These are phyloP conservation scores for Otatea glauca DNA, from an alignment of 176 grass and related monocot genomes.

Conservation along the genomic window DNA sequence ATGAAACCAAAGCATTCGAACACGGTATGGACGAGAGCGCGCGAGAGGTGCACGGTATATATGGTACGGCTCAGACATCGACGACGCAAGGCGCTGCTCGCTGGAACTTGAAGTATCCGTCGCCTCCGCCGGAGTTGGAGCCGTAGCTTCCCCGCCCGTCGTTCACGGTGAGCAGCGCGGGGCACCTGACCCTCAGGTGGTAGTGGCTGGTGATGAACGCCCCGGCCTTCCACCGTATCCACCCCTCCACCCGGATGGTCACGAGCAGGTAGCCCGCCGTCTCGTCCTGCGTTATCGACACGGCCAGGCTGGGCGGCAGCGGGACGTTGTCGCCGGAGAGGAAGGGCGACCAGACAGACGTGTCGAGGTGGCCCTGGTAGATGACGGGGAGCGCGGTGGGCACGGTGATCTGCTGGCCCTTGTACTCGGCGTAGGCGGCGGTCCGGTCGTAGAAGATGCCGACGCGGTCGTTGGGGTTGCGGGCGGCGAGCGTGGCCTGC, in stretches of 20 bases:
- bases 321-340: conserved; percentile 55
- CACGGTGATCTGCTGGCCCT: conserved; percentile 59
- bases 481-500: conserved; percentile 56
- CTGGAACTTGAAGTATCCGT: conserved; percentile 64
- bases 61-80: conserved; percentile 51
- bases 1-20: no score
- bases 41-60: not conserved
- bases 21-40: not conserved
- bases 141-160: conserved; percentile 38
- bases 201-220: conserved; percentile 57
- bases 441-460: conserved; percentile 82
- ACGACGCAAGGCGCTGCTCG: conserved; percentile 51
- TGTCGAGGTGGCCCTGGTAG: conserved; percentile 70
- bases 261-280: conserved; percentile 68
- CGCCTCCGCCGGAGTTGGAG: conserved; percentile 46
- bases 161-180: conserved; percentile 66
- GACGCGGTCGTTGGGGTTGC: conserved; percentile 68
- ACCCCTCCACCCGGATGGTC: conserved; percentile 57
- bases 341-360: conserved; percentile 70
- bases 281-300: conserved; percentile 55
- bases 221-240: conserved; percentile 67
- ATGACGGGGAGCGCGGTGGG: conserved; percentile 57
- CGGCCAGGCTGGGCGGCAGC: conserved; percentile 49
- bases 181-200: conserved; percentile 68
- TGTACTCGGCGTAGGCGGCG: conserved; percentile 67